Base-by-base conservation (phyloP, 2,329 filamentous ascomycete species). In the Penicillium sp. region DNA sequence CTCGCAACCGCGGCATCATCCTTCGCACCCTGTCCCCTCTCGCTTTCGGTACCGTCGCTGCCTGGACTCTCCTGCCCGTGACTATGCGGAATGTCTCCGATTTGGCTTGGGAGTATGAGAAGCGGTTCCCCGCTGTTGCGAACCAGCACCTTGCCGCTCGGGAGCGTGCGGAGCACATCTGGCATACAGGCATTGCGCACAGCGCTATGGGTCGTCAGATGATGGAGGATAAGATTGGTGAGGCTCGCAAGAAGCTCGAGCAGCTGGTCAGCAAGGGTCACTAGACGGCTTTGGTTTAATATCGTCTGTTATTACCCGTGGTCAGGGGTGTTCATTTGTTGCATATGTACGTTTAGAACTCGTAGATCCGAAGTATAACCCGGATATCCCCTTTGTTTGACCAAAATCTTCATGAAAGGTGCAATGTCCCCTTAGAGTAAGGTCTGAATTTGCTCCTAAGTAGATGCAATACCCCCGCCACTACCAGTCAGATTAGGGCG, bases 221-320 rank as follows among this genome's bases (percentile, higher is more conserved):
- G 76, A 84, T 95, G 56, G 87, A 95, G 69, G 87, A 90, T 57
- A 92, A 89, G 78, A 87, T 96, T 49, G 83, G 81, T 54, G 83
- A 86, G 49, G 87, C 84, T 52, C 83, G 91, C 64, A 87, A 92
- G 74, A 81, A 82, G 45, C 77, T 96, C 53, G 91, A 96, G 79
- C 85, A 85, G 56, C 94, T 92, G 90, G 89, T 97, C 49, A 90
- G 85, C 79, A 92, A 95, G 81, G 92, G 90, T 52, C 89, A 88
- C 81, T 92, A 82, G 77, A 60, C 52, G 31, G 41, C 29, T 50
- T 42, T 50, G 45, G 43, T 51, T 58, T 56, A 41, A 58, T 58
- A 54, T 39, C 31, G 47, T 44, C 51, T 48, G 29, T 28, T 29
- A 13, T 9, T 21, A 38, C 21, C 41, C 54, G 42, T 52, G 50